Evolutionary conservation across 306 rosid species (phyloP).

Genomic region (Castanea crenata): DNA sequence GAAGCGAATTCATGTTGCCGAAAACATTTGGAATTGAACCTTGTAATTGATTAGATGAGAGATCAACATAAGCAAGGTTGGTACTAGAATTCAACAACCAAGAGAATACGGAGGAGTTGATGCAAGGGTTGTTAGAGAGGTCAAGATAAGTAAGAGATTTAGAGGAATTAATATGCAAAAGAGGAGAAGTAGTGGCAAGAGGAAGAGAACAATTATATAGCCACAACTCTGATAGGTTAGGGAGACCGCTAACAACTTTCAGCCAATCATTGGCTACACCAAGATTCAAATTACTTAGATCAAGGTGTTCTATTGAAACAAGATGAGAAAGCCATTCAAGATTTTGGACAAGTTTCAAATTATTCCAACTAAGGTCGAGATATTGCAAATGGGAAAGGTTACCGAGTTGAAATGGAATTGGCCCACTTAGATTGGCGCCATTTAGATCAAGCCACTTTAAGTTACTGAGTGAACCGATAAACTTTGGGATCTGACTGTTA

Average conservation of each 20-base stretch:
- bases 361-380: not conserved
- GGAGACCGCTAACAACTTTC: not conserved
- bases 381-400: conserved; percentile 8
- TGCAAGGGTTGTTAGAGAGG: not conserved
- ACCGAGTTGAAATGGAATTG: not conserved
- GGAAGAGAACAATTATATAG: not conserved
- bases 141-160: conserved; percentile 1
- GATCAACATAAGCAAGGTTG: conserved; percentile 5
- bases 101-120: conserved; percentile 4
- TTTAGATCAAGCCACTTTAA: conserved; percentile 1
- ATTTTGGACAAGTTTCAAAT: not conserved
- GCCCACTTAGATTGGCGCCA: not conserved
- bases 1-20: conserved; percentile 8
- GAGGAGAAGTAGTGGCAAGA: not conserved
- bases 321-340: too few relatives aligned
- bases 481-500: not conserved
- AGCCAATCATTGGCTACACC: too few relatives aligned
- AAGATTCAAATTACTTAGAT: too few relatives aligned
- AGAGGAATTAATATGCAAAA: not conserved
- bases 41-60: not conserved
- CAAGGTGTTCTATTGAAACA: too few relatives aligned
- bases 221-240: not conserved
- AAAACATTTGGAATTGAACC: conserved; percentile 31
- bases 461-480: conserved; percentile 1
- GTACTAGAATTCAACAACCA: conserved; percentile 13